Evolutionary conservation across 768 basidiomycete species (phyloP), one percentile per base, ranked within the genome.

Genomic region (Nidularia pulvinata): DNA sequence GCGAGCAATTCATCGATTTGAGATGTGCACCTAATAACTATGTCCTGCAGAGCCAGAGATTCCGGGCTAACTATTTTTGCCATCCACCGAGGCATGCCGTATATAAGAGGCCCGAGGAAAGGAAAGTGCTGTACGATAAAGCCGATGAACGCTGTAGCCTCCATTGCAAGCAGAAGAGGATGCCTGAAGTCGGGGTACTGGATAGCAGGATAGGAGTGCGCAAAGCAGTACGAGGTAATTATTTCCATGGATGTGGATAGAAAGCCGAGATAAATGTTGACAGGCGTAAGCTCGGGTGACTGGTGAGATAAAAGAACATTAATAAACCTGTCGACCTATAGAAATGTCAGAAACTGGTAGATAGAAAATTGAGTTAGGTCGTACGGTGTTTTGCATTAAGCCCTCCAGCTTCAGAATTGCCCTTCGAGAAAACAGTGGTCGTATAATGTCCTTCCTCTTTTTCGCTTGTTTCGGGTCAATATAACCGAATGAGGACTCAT

Each of bases 371-470:
- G 42, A 33, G 33, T 45, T 7, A 22, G n/a, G 35, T 49, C 59
- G 2, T 37, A 70, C 71, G 49, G 57, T 64, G 7, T 67, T 53
- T 49, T 67, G 68, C 16, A 72, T 51, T 33, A 60, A 47, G 5
- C 53, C 43, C 44, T 73, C 70, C 6, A 69, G 54, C n/a, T 63
- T 59, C 11, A 72, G 52, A 22, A 68, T 67, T 7, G 68, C 64
- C 0, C 65, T 57, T n/a, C 72, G 63, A 7, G 70, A 73, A 58
- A 73, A 74, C 13, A 70, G 47, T 7, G 70, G 69, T 1, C 57
- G 59, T 13, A 74, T 37, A 16, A 68, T 59, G 9, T 67, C 61
- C n/a, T 62, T 60, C 6, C 67, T 60, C 14, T 52, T 59, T 52
- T 67, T 71, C 2, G 67, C 63, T 6, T 56, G 51, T 35, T 59